Base-by-base conservation (phyloP, 2,329 filamentous ascomycete species). In the Ophiostoma quercus region DNA sequence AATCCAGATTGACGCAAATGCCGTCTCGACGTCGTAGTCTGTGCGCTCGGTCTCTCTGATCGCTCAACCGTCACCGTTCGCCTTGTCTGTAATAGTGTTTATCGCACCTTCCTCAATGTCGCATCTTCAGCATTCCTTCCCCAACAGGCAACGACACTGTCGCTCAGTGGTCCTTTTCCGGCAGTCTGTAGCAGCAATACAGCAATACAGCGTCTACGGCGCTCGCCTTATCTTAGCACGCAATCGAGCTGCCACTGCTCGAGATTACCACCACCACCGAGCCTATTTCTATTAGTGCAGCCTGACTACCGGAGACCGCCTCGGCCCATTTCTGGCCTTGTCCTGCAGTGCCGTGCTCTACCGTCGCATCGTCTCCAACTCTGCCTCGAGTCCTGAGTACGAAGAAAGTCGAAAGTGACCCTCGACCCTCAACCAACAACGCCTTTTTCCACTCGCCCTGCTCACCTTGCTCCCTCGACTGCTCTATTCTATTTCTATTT, bases 21-120 rank as follows among this genome's bases (percentile, higher is more conserved):
- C 43, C 51, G 22, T 57, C 51, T 57, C 9, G 5, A n/a, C 11
- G 39, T 41, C 43, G 19, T 19, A 47, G 51, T 57, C 51, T 57
- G 51, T 57, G 51, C n/a, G 51, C 51, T 57, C 51, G 22, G 51
- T 57, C 51, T 57, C 51, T 22, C 47, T 47, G 43, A 47, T 47
- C 16, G 19, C 43, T 47, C 41, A 19, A 47, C 43, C 43, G 43
- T n/a, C 16, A 47, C 43, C 43, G 43, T 47, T 47, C 43, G 43
- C 43, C 43, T 47, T 47, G 39, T 41, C 9, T 14, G 8, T 41
- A 14, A 14, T 12, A 14, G 8, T 41, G 12, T 25, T 12, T 57
- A 9, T 57, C 51, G n/a, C n/a, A 57, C 51, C 51, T 25, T 57
- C 22, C 51, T 57, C 51, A 11, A 57, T 57, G n/a, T 25, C 51